Base-by-base conservation (phyloP, 306 rosid genomes). In the Rubus idaeus region DNA sequence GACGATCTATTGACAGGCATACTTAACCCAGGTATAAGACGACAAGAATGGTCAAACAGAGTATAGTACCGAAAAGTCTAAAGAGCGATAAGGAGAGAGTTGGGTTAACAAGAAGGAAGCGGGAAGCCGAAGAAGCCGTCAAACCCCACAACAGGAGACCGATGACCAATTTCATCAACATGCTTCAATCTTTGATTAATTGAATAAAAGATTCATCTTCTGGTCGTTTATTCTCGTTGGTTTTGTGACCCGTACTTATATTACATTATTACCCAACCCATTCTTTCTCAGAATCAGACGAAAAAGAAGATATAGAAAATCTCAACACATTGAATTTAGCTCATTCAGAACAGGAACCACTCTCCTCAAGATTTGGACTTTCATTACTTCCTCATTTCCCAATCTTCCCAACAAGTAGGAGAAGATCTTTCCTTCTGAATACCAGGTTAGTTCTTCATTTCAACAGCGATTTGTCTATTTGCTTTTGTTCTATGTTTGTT, bases 61-160 rank as follows among this genome's bases (percentile, higher is more conserved):
- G 55, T 2, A 4, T 10, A 0, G 16, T 20, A 2, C 55, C 8
- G 18, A 46, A 46, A 68, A 42, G 52, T 67, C 71, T 8, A 42
- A n/a, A 42, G 17, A 20, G 8, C 0, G 73, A 44, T 4, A 68
- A 1, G 6, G 56, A 41, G 75, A n/a, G 50, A 3, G 51, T 14
- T 41, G 41, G 41, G 39, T 68, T 42, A 14, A 13, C 44, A 62
- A 35, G 7, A 71, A n/a, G 76, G 66, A 73, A 55, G 76, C 76
- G 76, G 76, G 76, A 57, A 73, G 77, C 68, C 70, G 78, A 60
- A 45, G 70, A 74, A 74, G 57, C 2, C 77, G 57, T 61, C 70
- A 60, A 23, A 74, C 70, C 58, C 67, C 77, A 26, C 69, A 45
- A 26, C 70, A 60, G 11, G 20, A 16, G 68, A 5, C n/a, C 3